These are phyloP conservation scores for Vitrella brassicaformis DNA, from an alignment of 73 alveolate genomes.

Conservation along the genomic window DNA sequence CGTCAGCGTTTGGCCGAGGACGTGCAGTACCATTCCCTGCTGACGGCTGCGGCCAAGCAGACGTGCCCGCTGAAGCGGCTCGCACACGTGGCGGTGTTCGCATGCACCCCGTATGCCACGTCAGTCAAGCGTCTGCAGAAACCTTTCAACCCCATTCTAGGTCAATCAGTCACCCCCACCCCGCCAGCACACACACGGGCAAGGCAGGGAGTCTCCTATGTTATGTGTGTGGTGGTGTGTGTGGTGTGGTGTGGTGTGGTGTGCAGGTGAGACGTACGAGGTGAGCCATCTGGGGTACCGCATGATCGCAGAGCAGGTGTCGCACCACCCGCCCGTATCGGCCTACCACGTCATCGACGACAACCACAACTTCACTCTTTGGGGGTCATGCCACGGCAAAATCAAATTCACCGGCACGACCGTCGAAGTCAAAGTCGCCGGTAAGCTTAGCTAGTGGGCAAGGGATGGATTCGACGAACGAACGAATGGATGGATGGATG, in stretches of 20 bases:
- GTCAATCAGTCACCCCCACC: conserved; percentile 44
- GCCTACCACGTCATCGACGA: conserved; percentile 40
- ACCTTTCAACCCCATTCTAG: conserved; percentile 49
- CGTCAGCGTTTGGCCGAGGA: conserved; percentile 52
- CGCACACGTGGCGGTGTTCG: conserved; percentile 40
- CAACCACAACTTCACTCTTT: conserved; percentile 42
- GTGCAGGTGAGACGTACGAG: conserved; percentile 8
- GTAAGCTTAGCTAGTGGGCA: conserved; percentile 19
- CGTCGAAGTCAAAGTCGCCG: too few relatives aligned
- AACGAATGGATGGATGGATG: conserved; percentile 25
- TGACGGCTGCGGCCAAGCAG: conserved; percentile 37
- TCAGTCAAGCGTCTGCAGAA: conserved; percentile 32
- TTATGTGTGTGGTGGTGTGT: conserved; percentile 41
- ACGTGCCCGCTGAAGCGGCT: conserved; percentile 4
- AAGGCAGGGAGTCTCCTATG: too few relatives aligned
- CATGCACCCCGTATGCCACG: conserved; percentile 38
- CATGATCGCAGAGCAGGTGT: conserved; percentile 35
- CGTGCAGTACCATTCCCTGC: conserved; percentile 40
- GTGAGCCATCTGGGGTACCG: background rate
- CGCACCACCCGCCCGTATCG: conserved; percentile 49
- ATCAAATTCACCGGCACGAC: conserved; percentile 31
- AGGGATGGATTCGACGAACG: conserved; percentile 40
- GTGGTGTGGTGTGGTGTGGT: conserved; percentile 19
- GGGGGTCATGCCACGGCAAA: conserved; percentile 37
- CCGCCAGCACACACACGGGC: too few relatives aligned